Evolutionary conservation across 2,329 filamentous ascomycete genomes (phyloP).

Genomic region (Phoma sp.): DNA sequence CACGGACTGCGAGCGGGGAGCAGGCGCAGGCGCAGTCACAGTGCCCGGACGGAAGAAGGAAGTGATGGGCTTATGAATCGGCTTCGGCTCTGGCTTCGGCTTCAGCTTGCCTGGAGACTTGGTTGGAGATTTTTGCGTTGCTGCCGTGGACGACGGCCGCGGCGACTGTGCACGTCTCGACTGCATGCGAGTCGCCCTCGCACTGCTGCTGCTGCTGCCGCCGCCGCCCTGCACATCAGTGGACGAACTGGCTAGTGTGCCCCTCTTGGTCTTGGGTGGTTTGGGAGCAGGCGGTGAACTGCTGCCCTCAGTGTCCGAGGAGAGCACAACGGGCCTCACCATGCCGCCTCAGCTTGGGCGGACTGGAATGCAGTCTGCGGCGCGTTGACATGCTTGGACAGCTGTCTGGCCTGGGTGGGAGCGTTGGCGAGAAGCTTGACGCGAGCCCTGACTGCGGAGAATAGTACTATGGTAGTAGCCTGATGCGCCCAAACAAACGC

Average conservation of each 20-base stretch:
- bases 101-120: constrained; percentile 47
- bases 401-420: constrained; percentile 15
- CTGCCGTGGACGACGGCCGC: constrained; percentile 22
- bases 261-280: constrained; percentile 32
- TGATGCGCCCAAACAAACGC: background rate
- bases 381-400: constrained; percentile 40
- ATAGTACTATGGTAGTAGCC: background rate
- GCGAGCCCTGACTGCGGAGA: constrained; percentile 13
- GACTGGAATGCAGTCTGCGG: constrained; percentile 18
- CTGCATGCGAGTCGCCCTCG: constrained; percentile 25
- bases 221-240: constrained; percentile 18
- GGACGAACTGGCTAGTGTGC: constrained; percentile 32
- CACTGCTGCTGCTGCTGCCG: constrained; percentile 14
- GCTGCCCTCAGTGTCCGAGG: constrained; percentile 42
- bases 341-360: constrained; percentile 43
- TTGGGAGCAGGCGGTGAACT: constrained; percentile 42
- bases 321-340: constrained; percentile 47
- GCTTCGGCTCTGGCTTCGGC: constrained; percentile 29
- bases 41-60: constrained; percentile 57
- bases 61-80: constrained; percentile 52
- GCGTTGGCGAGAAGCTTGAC: constrained; percentile 10
- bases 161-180: constrained; percentile 31
- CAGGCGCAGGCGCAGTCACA: constrained; percentile 20
- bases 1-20: constrained; percentile 48
- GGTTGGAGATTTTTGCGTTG: constrained; percentile 35